Evolutionary conservation across 2,329 filamentous ascomycete species (phyloP), one percentile per base, ranked within the genome.

Genomic region (Xylariaceae sp.): DNA sequence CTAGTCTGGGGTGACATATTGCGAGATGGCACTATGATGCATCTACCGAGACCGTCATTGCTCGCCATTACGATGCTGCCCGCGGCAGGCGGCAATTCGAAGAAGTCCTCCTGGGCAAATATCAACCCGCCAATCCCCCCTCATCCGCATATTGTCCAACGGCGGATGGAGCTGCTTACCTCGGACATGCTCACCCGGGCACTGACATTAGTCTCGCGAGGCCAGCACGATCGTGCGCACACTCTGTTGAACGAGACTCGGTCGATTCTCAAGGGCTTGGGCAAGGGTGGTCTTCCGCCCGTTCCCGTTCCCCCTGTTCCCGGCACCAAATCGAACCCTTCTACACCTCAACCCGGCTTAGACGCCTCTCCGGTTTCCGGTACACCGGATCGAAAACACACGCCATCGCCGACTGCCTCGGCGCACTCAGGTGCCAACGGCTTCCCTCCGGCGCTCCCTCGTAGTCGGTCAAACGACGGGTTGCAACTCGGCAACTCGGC

Each of bases 181-280:
- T 98, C 93, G 1, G 95, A 99, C 72, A 99, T 99, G 95, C 83
- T 99, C 61, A 96, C 91, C 7, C 84, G 95, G 56, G 93, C 95
- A 14, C 78, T 99, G 58, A 96, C 92, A 0, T 83, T 99, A 19
- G 93, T 98, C 19, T 91, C 91, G 57, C 86, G 92, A 40, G 91
- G 91, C 32, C 93, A 98, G 74, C 91, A 97, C 71, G 95, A 99
- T 68, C 89, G 93, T 37, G 95, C 93, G 0, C 90, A 96, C 65
- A 96, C 96, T 53, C 84, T 99, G 2, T 81, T 99, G 40, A 90
- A 89, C 62, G 95, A 99, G 77, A 99, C 95, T 2, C 85, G 93
- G 40, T 96, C 91, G 52, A 99, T 99, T 57, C 81, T 99, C 51
- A 97, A 97, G 75, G 95, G 95, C 3, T 85, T 99, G 5, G 93